Percentiles rank a stretch among this genome's conserved stretches.
phyloP scores from a whole-genome alignment of 2,329 filamentous ascomycete species.

The Curvularia lunata region DNA sequence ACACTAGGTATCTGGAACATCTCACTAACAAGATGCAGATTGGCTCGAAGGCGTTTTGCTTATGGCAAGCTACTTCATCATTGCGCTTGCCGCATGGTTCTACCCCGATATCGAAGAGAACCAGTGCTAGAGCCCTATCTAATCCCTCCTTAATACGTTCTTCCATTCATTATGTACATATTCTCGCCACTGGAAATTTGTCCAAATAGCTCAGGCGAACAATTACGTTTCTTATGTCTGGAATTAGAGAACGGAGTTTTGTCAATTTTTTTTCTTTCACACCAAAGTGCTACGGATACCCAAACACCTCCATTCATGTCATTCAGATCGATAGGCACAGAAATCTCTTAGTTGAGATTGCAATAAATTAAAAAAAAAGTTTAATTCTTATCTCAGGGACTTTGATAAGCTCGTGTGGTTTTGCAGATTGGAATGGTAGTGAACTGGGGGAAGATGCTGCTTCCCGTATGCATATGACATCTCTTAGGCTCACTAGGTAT shows the following conservation, averaged over 20 bases:
- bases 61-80: slow-evolving; percentile 67
- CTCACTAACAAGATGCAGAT: slow-evolving; percentile 45
- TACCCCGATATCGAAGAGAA: slow-evolving; percentile 42
- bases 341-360: not conserved
- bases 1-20: not conserved
- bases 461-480: too few relatives aligned
- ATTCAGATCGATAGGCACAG: not conserved
- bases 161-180: slow-evolving; percentile 5
- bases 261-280: not conserved
- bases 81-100: slow-evolving; percentile 65
- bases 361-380: not conserved
- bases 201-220: not conserved
- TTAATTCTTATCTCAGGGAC: too few relatives aligned
- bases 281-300: slow-evolving; percentile 15
- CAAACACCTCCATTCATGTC: slow-evolving; percentile 6
- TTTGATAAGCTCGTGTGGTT: too few relatives aligned
- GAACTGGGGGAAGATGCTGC: too few relatives aligned
- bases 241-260: slow-evolving; percentile 1
- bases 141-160: not conserved
- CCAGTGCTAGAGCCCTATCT: slow-evolving; percentile 20
- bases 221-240: not conserved
- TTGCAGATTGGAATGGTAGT: too few relatives aligned
- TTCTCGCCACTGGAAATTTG: not conserved
- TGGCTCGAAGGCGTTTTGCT: slow-evolving; percentile 67
- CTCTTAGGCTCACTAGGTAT: too few relatives aligned